Evolutionary conservation across 1,284 basidiomycete species (phyloP), one percentile per base, ranked within the genome.

Genomic region (Baeospora myosura): DNA sequence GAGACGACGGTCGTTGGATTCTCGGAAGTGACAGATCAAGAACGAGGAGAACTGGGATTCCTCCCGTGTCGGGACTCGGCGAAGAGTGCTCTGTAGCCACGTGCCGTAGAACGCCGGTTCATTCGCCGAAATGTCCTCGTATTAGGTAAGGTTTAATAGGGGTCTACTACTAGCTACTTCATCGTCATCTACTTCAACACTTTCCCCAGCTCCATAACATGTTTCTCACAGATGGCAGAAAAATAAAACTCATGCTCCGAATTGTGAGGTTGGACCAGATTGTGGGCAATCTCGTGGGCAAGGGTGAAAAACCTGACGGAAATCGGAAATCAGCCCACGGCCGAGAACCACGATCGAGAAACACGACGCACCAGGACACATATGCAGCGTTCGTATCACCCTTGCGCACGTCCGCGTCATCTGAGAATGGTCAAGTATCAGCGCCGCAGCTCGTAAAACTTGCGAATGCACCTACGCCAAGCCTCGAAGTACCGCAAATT

Each of bases 191-290:
- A n/a, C 11, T 28, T 10, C 4, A 38, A 25, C n/a, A 63, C 47
- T 31, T 29, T 40, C 18, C 57, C 58, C 26, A 74, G 53, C 14
- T 55, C 52, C 45, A 64, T 48, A 18, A 77, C 49, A 48, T 72
- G 65, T 30, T 67, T 74, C 61, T 96, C 90, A 47, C 88, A 87
- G 16, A 97, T 88, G 4, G 86, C 81, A 23, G 89, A 90, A 55
- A 96, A 94, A 61, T 92, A 96, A 61, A 95, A 97, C 52, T 93
- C 89, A 56, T 95, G 91, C 57, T 88, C 85, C 3, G 85, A 82
- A 52, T 88, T 87, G 52, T 88, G 85, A 0, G 75, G 72, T 37
- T 79, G 70, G 12, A 89, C 84, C 1, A 91, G 66, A 52, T 92
- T 92, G 59, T 92, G 88, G 1, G 86, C 84, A 49, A 88, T 85